Conservation (phyloP, 805 yeast species). For the Danielia reshetovae region DNA sequence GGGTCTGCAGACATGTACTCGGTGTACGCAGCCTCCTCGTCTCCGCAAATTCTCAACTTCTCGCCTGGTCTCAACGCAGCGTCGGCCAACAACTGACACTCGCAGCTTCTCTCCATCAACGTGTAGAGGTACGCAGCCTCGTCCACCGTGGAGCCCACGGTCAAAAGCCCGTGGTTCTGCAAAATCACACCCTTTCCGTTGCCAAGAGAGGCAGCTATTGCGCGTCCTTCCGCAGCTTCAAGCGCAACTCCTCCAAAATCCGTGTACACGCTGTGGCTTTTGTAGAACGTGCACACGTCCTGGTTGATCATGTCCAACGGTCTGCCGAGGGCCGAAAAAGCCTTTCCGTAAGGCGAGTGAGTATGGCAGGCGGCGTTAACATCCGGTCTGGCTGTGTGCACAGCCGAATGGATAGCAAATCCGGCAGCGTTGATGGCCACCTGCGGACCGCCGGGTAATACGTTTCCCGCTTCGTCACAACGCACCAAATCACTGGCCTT, state of each 20-base stretch:
- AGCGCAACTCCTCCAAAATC: constrained; percentile 11
- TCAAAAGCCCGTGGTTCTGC: constrained; percentile 11
- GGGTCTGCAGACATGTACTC: constrained; percentile 58
- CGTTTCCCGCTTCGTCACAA: constrained; percentile 4
- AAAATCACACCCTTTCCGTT: constrained; percentile 7
- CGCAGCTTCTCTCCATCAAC: constrained; percentile 9
- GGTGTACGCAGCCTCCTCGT: constrained; percentile 67
- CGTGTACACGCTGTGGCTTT: constrained; percentile 6
- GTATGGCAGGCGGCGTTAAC: constrained; percentile 12
- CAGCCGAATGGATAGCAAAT: constrained; percentile 8
- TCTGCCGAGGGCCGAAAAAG: constrained; percentile 5
- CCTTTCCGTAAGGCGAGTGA: constrained; percentile 9
- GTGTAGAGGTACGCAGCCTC: constrained; percentile 11
- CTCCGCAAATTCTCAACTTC: constrained; percentile 43
- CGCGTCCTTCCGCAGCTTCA: constrained; percentile 9
- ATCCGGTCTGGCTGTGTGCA: constrained; percentile 9
- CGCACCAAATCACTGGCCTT: constrained; percentile 9
- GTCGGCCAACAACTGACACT: constrained; percentile 9
- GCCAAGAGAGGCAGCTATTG: constrained; percentile 6
- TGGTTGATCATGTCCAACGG: constrained; percentile 11
- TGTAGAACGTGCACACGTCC: constrained; percentile 9
- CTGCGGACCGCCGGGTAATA: constrained; percentile 9
- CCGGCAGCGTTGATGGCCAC: constrained; percentile 11
- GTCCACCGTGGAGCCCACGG: constrained; percentile 12
- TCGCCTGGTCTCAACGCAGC: constrained; percentile 31